These are phyloP conservation scores for Begonia peltatifolia DNA, from an alignment of 306 rosid genomes.

Conservation along the genomic window DNA sequence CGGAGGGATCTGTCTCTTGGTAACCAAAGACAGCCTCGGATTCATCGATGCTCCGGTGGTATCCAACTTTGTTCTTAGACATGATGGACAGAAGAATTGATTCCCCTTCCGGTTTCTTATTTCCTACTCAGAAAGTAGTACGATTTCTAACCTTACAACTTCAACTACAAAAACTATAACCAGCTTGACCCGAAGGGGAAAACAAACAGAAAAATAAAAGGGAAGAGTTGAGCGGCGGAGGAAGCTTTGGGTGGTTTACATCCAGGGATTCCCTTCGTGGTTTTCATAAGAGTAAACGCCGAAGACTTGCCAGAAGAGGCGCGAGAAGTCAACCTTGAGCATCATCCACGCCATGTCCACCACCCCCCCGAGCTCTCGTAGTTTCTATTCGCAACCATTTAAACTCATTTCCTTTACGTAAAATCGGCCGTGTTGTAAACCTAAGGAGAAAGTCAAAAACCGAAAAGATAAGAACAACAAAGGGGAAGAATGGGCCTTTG, in stretches of 20 bases:
- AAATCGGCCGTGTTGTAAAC: neutral
- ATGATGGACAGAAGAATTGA: conserved; percentile 15
- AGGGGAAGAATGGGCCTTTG: neutral
- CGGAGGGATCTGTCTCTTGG: conserved; percentile 61
- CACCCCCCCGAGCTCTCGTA: conserved; percentile 26
- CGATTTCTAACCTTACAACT: neutral
- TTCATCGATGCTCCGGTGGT: conserved; percentile 13
- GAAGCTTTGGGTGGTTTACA: conserved; percentile 15
- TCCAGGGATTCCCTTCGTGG: conserved; percentile 59
- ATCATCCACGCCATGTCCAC: conserved; percentile 41
- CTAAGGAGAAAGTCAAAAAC: neutral
- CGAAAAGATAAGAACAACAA: neutral
- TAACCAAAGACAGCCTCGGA: conserved; percentile 15
- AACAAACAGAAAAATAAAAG: neutral
- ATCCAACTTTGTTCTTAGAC: conserved; percentile 18
- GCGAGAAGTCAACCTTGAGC: conserved; percentile 43
- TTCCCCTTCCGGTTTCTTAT: neutral
- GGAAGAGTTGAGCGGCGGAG: neutral
- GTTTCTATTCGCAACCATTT: conserved; percentile 31
- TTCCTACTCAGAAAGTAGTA: neutral
- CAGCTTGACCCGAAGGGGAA: neutral
- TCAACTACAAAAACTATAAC: neutral
- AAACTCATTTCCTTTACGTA: neutral
- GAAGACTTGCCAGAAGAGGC: conserved; percentile 50
- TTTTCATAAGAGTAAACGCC: conserved; percentile 43